phyloP scores from a whole-genome alignment of 306 rosid species.

The Calophaca sinica region DNA sequence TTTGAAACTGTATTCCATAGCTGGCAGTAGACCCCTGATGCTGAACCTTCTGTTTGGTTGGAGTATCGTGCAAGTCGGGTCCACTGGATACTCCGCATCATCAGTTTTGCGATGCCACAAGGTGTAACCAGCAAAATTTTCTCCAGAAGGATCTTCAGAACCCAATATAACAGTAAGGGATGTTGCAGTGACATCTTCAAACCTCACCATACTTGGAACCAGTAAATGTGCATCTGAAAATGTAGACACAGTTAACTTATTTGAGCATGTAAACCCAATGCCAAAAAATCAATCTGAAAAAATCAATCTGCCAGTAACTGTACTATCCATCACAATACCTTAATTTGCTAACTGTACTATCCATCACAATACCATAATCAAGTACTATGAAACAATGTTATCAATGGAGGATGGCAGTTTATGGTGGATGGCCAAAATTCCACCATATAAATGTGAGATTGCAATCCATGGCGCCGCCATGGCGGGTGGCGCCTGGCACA shows the following conservation, averaged over 20 bases:
- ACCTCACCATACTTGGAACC: constrained; percentile 64
- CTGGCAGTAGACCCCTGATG: constrained; percentile 67
- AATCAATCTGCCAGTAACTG: neutral
- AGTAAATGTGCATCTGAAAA: constrained; percentile 64
- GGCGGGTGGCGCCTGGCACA: too few relatives aligned
- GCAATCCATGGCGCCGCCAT: too few relatives aligned
- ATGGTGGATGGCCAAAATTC: too few relatives aligned
- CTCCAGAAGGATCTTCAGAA: constrained; percentile 54
- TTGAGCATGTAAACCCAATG: constrained; percentile 27
- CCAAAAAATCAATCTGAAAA: neutral
- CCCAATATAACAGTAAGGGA: constrained; percentile 68
- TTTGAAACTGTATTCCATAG: constrained; percentile 78
- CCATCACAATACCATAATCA: constrained; percentile 4
- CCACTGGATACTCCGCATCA: constrained; percentile 60
- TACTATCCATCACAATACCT: neutral
- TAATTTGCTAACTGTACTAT: neutral
- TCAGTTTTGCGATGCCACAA: constrained; percentile 79
- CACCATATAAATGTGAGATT: too few relatives aligned
- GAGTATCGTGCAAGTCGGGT: constrained; percentile 64
- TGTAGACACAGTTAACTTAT: constrained; percentile 31
- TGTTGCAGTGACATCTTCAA: constrained; percentile 77
- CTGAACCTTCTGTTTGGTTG: constrained; percentile 63
- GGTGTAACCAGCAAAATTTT: constrained; percentile 55
- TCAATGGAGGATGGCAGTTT: too few relatives aligned
- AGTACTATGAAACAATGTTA: neutral